A percentile compares a stretch with the other conserved stretches of the same genome.
Conservation (phyloP, 176 grass and related monocot species). For the Oryza coarctata region DNA sequence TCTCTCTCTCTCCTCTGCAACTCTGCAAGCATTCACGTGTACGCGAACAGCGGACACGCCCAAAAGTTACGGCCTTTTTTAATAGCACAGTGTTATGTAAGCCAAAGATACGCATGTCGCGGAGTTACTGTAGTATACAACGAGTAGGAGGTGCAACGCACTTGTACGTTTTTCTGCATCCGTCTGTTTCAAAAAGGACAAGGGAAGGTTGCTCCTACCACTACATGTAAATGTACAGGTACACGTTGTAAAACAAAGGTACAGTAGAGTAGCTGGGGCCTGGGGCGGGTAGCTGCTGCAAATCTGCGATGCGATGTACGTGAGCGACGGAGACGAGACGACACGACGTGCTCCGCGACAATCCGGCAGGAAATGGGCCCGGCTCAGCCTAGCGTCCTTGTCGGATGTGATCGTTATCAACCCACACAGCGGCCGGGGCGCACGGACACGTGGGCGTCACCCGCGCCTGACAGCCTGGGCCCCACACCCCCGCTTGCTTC, state of each 20-base stretch:
- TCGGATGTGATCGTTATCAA: neutral
- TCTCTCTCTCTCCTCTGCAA: no score
- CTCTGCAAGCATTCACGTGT: slow-evolving; percentile 7
- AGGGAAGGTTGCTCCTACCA: neutral
- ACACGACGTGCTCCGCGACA: neutral
- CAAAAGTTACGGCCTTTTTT: neutral
- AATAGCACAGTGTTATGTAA: neutral
- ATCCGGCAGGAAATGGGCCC: neutral
- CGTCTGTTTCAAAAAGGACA: neutral
- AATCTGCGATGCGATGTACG: neutral
- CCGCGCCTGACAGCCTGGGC: neutral
- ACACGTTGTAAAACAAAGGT: neutral
- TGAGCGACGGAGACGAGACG: neutral
- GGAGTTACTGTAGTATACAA: no score
- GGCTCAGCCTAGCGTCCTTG: neutral
- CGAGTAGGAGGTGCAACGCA: neutral
- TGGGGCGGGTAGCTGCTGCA: neutral
- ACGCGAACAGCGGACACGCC: neutral
- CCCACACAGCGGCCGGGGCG: no score
- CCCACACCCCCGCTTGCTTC: neutral
- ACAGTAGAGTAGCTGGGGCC: no score
- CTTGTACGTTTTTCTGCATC: no score
- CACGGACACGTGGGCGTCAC: slow-evolving; percentile 32
- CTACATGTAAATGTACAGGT: neutral
- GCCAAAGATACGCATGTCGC: no score